Evolutionary conservation across 495 filamentous ascomycete genomes (phyloP).

Genomic region (Thermochaetoides thermophila): DNA sequence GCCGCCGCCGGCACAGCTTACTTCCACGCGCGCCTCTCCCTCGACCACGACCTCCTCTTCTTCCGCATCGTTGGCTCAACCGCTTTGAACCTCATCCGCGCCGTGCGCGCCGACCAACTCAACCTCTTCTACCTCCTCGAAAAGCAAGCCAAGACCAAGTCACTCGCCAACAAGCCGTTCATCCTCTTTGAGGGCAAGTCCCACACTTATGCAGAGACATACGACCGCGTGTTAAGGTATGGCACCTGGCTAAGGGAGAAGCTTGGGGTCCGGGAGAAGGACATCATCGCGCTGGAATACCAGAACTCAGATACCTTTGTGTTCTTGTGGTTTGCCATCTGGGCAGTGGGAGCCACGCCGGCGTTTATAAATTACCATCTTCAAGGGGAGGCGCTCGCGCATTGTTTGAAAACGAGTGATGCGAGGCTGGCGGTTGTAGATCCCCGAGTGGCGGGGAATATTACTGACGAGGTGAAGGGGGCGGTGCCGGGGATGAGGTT

Average conservation of each 20-base stretch:
- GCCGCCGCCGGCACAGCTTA: slow-evolving; percentile 58
- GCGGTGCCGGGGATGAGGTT: slow-evolving; percentile 36
- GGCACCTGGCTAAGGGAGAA: slow-evolving; percentile 64
- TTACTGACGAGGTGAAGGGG: slow-evolving; percentile 28
- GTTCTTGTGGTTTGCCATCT: slow-evolving; percentile 30
- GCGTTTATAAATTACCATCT: slow-evolving; percentile 44
- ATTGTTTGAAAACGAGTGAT: slow-evolving; percentile 61
- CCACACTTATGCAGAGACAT: slow-evolving; percentile 66
- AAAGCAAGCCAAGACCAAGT: slow-evolving; percentile 39
- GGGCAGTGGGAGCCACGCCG: slow-evolving; percentile 26
- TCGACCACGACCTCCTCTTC: slow-evolving; percentile 50
- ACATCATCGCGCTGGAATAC: slow-evolving; percentile 78
- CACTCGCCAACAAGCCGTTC: slow-evolving; percentile 41
- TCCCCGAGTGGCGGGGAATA: slow-evolving; percentile 42
- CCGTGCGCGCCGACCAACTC: slow-evolving; percentile 40
- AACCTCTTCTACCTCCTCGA: slow-evolving; percentile 77
- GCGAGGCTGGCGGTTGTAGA: slow-evolving; percentile 72
- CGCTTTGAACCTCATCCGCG: slow-evolving; percentile 23
- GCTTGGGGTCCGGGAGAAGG: slow-evolving; percentile 48
- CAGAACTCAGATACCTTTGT: slow-evolving; percentile 77
- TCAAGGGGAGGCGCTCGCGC: slow-evolving; percentile 22
- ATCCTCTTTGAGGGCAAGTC: slow-evolving; percentile 59
- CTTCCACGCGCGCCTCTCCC: slow-evolving; percentile 56
- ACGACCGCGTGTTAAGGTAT: slow-evolving; percentile 57
- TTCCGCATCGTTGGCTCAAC: slow-evolving; percentile 33